phyloP scores from a whole-genome alignment of 164 flowering plant genomes.

The Nymphaea colorata region DNA sequence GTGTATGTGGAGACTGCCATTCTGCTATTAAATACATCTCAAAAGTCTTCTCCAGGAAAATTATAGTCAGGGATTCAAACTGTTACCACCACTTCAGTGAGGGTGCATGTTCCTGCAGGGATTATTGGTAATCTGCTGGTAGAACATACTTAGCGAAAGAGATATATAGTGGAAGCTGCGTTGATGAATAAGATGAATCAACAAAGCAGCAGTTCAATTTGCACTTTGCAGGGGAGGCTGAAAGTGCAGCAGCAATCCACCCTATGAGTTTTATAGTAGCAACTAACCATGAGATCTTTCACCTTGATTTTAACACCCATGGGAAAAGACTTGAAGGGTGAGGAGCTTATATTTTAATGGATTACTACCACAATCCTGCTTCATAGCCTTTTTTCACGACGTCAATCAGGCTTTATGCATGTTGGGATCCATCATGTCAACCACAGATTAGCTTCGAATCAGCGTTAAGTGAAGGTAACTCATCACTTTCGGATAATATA shows the following conservation, averaged over 20 bases:
- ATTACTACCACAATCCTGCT: too few species aligned
- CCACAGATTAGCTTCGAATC: too few species aligned
- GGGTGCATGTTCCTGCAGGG: conserved; percentile 67
- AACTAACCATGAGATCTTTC: not conserved
- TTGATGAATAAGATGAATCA: not conserved
- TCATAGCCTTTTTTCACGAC: too few species aligned
- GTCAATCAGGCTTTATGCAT: too few species aligned
- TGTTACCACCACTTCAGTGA: conserved; percentile 79
- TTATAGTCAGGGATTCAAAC: conserved; percentile 72
- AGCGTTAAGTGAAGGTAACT: too few species aligned
- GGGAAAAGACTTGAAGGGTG: not conserved
- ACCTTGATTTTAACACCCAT: not conserved
- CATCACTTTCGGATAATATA: too few species aligned
- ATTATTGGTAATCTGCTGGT: conserved; percentile 48
- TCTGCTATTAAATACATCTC: conserved; percentile 63
- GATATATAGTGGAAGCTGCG: not conserved
- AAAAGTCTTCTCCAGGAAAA: conserved; percentile 32
- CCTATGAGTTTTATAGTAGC: not conserved
- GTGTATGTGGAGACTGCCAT: conserved; percentile 96
- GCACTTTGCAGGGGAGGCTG: not conserved
- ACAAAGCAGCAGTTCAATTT: too few species aligned
- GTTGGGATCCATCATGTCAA: too few species aligned
- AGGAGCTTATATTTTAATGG: too few species aligned
- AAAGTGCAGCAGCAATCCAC: not conserved
- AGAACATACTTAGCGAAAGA: not conserved